A percentile compares a stretch with the other conserved stretches of the same genome.
These are phyloP conservation scores for Skeletonema costatum DNA, from an alignment of 108 stramenopile genomes.

Conservation along the genomic window DNA sequence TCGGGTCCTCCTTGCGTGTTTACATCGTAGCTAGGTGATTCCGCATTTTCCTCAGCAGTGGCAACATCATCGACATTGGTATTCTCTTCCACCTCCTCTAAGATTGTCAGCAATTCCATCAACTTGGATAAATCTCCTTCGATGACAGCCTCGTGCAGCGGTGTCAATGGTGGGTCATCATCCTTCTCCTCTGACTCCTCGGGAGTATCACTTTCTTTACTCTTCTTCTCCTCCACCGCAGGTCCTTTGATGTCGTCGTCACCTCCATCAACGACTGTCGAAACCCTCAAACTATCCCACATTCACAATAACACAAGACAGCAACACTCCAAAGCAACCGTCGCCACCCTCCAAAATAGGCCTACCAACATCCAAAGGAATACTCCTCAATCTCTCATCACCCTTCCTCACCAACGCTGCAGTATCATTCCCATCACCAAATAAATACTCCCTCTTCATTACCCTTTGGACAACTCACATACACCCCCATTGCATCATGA, in stretches of 20 bases:
- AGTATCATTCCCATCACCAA: constrained; percentile 7
- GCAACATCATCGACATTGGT: constrained; percentile 18
- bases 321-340: constrained; percentile 40
- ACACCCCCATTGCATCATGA: constrained; percentile 37
- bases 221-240: neutral
- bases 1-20: constrained; percentile 40
- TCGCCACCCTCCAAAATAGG: constrained; percentile 63
- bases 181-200: constrained; percentile 7
- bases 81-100: constrained; percentile 25
- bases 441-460: constrained; percentile 54
- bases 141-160: constrained; percentile 60
- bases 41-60: constrained; percentile 15
- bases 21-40: constrained; percentile 22
- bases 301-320: constrained; percentile 34
- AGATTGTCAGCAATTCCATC: constrained; percentile 38
- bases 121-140: constrained; percentile 62
- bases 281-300: neutral
- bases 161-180: constrained; percentile 49
- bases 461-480: constrained; percentile 46
- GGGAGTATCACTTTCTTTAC: neutral
- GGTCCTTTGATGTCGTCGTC: neutral
- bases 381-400: constrained; percentile 60
- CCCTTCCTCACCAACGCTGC: constrained; percentile 29
- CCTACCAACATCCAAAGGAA: constrained; percentile 83
- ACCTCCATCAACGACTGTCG: neutral